Evolutionary conservation across 768 basidiomycete genomes (phyloP).

Genomic region (Leccinum boreale): DNA sequence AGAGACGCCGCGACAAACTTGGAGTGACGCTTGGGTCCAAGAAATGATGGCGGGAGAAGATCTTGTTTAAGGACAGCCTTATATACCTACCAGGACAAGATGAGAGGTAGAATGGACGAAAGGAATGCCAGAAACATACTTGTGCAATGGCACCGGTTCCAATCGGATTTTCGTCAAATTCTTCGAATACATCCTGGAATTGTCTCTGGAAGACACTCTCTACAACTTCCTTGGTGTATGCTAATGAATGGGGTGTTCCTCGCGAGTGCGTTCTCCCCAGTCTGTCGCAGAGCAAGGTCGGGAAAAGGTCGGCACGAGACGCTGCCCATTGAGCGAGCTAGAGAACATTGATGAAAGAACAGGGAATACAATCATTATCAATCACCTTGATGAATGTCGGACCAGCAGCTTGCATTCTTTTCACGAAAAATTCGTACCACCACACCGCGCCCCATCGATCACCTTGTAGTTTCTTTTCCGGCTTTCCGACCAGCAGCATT

Average conservation of each 20-base stretch:
- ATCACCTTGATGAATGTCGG: constrained; percentile 95
- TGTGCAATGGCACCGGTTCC: constrained; percentile 99
- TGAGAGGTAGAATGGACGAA: neutral
- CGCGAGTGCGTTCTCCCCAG: constrained; percentile 87
- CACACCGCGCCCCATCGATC: constrained; percentile 92
- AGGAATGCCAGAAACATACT: constrained; percentile 26
- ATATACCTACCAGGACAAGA: constrained; percentile 60
- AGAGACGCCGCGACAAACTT: constrained; percentile 49
- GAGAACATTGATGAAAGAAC: constrained; percentile 6
- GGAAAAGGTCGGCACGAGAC: constrained; percentile 91
- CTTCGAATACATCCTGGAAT: constrained; percentile 88
- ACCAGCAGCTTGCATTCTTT: constrained; percentile 90
- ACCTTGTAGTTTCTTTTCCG: constrained; percentile 53
- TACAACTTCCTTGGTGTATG: constrained; percentile 77
- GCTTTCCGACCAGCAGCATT: constrained; percentile 71
- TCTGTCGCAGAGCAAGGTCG: constrained; percentile 75
- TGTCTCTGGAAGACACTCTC: constrained; percentile 79
- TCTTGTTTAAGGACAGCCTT: constrained; percentile 80
- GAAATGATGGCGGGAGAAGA: constrained; percentile 81
- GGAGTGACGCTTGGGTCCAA: constrained; percentile 64
- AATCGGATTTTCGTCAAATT: constrained; percentile 83
- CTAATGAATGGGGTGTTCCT: constrained; percentile 75
- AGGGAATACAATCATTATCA: constrained; percentile 2
- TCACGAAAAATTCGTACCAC: constrained; percentile 93
- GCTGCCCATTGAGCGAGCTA: constrained; percentile 99